Evolutionary conservation across 805 yeast species (phyloP).

Genomic region (Debaryomyces maramus): DNA sequence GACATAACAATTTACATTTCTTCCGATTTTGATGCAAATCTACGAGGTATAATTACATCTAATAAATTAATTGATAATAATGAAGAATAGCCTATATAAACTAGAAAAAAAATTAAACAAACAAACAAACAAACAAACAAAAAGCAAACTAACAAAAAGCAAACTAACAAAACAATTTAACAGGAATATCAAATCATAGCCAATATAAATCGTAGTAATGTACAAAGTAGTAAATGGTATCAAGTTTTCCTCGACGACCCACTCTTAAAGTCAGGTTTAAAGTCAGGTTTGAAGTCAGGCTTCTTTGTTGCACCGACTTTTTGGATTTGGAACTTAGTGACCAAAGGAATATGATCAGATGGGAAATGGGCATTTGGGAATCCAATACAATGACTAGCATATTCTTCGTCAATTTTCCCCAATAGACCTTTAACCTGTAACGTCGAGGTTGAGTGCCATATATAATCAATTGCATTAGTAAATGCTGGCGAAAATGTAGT

Average conservation of each 20-base stretch:
- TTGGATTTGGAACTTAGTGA: constrained; percentile 73
- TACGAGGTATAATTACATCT: too few species aligned
- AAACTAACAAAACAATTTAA: neutral
- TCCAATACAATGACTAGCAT: constrained; percentile 76
- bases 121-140: neutral
- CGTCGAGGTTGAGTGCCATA: constrained; percentile 88
- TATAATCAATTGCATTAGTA: constrained; percentile 90
- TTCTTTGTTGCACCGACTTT: constrained; percentile 35
- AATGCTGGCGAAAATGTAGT: constrained; percentile 94
- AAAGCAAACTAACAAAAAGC: neutral
- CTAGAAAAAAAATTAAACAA: neutral
- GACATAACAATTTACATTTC: too few species aligned
- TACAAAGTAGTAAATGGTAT: constrained; percentile 3
- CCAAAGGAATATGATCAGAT: constrained; percentile 90
- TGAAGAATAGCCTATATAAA: constrained; percentile 1
- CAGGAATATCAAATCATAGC: constrained; percentile 1
- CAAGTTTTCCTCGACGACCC: constrained; percentile 44
- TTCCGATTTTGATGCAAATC: too few species aligned
- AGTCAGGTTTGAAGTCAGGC: constrained; percentile 47
- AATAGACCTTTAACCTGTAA: constrained; percentile 81
- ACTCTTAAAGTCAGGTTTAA: constrained; percentile 24
- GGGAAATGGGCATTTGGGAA: constrained; percentile 94
- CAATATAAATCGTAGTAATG: constrained; percentile 1
- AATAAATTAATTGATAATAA: neutral
- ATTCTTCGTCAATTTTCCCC: constrained; percentile 80